phyloP scores from a whole-genome alignment of 2,329 filamentous ascomycete genomes.

The Furcasterigmium furcatum region DNA sequence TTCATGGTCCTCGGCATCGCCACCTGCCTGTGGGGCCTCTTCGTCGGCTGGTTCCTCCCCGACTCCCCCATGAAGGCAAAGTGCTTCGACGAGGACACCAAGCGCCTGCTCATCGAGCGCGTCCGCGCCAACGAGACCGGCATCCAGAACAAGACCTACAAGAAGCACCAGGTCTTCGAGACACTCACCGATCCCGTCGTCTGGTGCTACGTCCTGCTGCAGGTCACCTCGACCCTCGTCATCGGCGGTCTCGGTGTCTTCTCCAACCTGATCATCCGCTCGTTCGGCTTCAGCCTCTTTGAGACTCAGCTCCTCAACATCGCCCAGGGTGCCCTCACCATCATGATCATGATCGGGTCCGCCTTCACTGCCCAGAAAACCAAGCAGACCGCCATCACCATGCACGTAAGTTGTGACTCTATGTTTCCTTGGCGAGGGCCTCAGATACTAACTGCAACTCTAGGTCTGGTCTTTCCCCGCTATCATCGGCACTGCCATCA shows the following conservation, averaged over 20 bases:
- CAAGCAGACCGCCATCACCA: neutral
- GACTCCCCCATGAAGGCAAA: slow-evolving; percentile 48
- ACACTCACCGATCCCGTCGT: neutral
- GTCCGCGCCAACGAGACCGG: slow-evolving; percentile 31
- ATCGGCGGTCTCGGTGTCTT: slow-evolving; percentile 17
- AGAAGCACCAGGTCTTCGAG: neutral
- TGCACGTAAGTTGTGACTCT: slow-evolving; percentile 4
- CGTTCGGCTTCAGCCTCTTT: slow-evolving; percentile 17
- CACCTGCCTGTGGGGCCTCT: slow-evolving; percentile 27
- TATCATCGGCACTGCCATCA: slow-evolving; percentile 33
- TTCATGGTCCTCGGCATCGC: slow-evolving; percentile 36
- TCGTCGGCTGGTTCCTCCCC: slow-evolving; percentile 38
- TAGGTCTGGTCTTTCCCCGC: slow-evolving; percentile 11
- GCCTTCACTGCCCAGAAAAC: neutral
- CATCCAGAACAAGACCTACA: slow-evolving; percentile 1
- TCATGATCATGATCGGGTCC: slow-evolving; percentile 1
- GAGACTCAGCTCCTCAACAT: slow-evolving; percentile 20
- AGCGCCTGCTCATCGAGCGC: slow-evolving; percentile 30
- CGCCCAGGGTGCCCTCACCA: slow-evolving; percentile 10
- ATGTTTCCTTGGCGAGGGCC: too few relatives aligned
- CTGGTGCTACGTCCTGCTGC: slow-evolving; percentile 1
- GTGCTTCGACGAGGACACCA: slow-evolving; percentile 40
- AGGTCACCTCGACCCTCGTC: slow-evolving; percentile 16
- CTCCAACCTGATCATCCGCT: slow-evolving; percentile 19
- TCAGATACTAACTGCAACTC: too few relatives aligned